A percentile compares a stretch with the other conserved stretches of the same genome.
Evolutionary conservation across 768 basidiomycete species (phyloP).

Genomic region (Baorangia bicolor): DNA sequence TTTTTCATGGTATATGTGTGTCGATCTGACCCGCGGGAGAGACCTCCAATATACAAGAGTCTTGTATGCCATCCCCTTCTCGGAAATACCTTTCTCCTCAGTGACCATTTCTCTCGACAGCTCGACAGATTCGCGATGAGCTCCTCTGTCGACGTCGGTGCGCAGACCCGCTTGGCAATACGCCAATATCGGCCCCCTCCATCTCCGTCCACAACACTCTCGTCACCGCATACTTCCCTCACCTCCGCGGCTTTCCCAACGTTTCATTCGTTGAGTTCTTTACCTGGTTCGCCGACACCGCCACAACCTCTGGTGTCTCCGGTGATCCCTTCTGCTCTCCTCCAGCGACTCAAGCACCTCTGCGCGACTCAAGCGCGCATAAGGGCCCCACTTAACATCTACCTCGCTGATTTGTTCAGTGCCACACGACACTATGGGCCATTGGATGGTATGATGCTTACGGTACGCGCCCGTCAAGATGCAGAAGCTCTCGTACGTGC

Average conservation of each 20-base stretch:
- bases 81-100: background rate
- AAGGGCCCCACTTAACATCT: conserved; percentile 54
- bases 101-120: conserved; percentile 36
- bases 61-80: conserved; percentile 48
- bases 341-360: conserved; percentile 27
- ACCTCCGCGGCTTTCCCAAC: conserved; percentile 29
- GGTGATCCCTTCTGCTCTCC: conserved; percentile 32
- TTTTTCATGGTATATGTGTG: conserved; percentile 78
- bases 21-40: conserved; percentile 57
- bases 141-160: conserved; percentile 52
- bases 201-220: conserved; percentile 23
- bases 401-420: conserved; percentile 70
- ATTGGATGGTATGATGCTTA: conserved; percentile 69
- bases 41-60: conserved; percentile 62
- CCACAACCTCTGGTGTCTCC: conserved; percentile 16
- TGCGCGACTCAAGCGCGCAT: conserved; percentile 42
- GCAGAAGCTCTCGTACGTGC: conserved; percentile 68
- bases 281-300: conserved; percentile 29
- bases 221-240: conserved; percentile 30
- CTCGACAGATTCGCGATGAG: conserved; percentile 82
- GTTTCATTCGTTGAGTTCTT: conserved; percentile 10
- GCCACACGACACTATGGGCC: conserved; percentile 70
- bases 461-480: conserved; percentile 57
- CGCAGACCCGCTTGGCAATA: conserved; percentile 35
- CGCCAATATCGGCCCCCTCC: conserved; percentile 35